These are phyloP conservation scores for Exserohilum rostratum DNA, from an alignment of 2,329 filamentous ascomycete species.

Conservation along the genomic window DNA sequence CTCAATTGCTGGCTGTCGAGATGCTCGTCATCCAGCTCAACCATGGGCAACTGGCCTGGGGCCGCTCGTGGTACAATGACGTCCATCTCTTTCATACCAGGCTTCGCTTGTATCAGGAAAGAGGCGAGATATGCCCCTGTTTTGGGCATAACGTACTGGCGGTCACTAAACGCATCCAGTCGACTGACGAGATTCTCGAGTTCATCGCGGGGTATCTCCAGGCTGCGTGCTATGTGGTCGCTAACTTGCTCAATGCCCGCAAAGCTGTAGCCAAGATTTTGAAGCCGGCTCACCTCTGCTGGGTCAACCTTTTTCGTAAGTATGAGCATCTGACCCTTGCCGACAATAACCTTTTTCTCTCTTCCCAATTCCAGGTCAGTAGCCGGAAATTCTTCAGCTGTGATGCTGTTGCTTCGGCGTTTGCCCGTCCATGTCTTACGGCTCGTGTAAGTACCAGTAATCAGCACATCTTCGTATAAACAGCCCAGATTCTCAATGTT, in stretches of 20 bases:
- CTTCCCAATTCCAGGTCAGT: constrained; percentile 51
- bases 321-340: constrained; percentile 80
- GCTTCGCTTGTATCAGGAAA: constrained; percentile 49
- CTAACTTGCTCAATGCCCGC: constrained; percentile 65
- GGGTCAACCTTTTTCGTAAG: constrained; percentile 69
- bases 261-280: constrained; percentile 79
- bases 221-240: constrained; percentile 70
- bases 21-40: constrained; percentile 45
- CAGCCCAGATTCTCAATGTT: constrained; percentile 68
- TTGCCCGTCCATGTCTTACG: constrained; percentile 60
- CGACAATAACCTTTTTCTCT: constrained; percentile 53
- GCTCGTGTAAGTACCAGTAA: constrained; percentile 66
- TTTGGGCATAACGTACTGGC: constrained; percentile 55
- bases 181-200: constrained; percentile 66
- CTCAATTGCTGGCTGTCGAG: constrained; percentile 30
- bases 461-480: constrained; percentile 77
- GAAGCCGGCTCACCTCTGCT: constrained; percentile 67
- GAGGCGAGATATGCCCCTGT: constrained; percentile 48
- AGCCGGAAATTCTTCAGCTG: constrained; percentile 29
- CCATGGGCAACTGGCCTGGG: constrained; percentile 54
- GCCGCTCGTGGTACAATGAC: constrained; percentile 51
- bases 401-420: constrained; percentile 28
- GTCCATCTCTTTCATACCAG: constrained; percentile 50
- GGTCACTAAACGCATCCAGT: constrained; percentile 64
- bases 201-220: constrained; percentile 73